phyloP scores from a whole-genome alignment of 129 eudicot species.

The sunflower (Helianthus annuus) region HanXRQr2.0-SUNRISE NC_035437.2:11160446-11160945 shows the following conservation, averaged over 20 bases:
- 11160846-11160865: conserved; percentile 1
- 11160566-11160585: too few species aligned
- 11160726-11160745: conserved; percentile 76
- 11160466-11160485: too few species aligned
- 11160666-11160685: conserved; percentile 95
- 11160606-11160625: conserved; percentile 1
- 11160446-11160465: too few species aligned
- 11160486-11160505: too few species aligned
- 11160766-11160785: conserved; percentile 81
- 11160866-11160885: conserved; percentile 9
- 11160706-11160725: conserved; percentile 88
- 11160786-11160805: conserved; percentile 82
- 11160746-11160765: conserved; percentile 80
- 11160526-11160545: too few species aligned
- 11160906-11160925: conserved; percentile 91
- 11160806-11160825: conserved; percentile 93
- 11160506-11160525: too few species aligned
- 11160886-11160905: background rate
- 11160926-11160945: conserved; percentile 91
- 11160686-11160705: conserved; percentile 78
- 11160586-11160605: background rate
- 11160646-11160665: conserved; percentile 84
- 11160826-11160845: conserved; percentile 9
- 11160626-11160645: conserved; percentile 38
- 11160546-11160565: too few species aligned